These are phyloP conservation scores for Quillaja saponaria DNA, from an alignment of 306 rosid species.

Conservation along the genomic window DNA sequence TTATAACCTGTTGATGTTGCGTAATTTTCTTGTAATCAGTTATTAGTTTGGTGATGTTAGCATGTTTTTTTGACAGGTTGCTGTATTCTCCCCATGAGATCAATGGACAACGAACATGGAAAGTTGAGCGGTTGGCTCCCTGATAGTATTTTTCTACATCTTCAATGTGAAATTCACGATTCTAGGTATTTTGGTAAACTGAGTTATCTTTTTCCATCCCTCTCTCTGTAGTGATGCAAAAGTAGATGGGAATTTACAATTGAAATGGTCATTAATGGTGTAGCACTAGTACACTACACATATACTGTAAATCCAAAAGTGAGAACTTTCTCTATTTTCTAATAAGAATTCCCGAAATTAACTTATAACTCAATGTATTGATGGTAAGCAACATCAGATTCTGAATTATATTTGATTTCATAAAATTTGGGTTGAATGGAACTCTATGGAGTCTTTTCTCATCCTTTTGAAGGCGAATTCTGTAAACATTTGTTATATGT, in stretches of 20 bases:
- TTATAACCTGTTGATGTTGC: neutral
- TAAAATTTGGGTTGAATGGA: too few relatives aligned
- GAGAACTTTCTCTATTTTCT: neutral
- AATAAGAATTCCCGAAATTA: too few relatives aligned
- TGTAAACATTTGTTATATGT: too few relatives aligned
- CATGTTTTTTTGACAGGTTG: slow-evolving; percentile 62
- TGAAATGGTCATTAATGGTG: slow-evolving; percentile 4
- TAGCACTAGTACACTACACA: neutral
- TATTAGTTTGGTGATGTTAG: slow-evolving; percentile 20
- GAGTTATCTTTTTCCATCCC: neutral
- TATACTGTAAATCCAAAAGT: neutral
- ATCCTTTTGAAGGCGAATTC: too few relatives aligned
- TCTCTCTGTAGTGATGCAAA: slow-evolving; percentile 7
- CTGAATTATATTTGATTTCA: too few relatives aligned
- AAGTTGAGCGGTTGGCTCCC: slow-evolving; percentile 87
- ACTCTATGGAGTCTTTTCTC: too few relatives aligned
- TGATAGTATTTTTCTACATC: slow-evolving; percentile 45
- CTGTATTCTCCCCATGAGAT: slow-evolving; percentile 66
- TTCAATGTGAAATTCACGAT: neutral
- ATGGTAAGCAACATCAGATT: too few relatives aligned
- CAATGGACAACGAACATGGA: slow-evolving; percentile 70
- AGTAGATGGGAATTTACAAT: slow-evolving; percentile 10
- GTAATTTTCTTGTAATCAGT: neutral
- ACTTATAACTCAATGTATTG: too few relatives aligned
- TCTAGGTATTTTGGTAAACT: too few relatives aligned